Evolutionary conservation across 75 land plant genomes (phyloP).

Genomic region (Selaginella tamariscina): DNA sequence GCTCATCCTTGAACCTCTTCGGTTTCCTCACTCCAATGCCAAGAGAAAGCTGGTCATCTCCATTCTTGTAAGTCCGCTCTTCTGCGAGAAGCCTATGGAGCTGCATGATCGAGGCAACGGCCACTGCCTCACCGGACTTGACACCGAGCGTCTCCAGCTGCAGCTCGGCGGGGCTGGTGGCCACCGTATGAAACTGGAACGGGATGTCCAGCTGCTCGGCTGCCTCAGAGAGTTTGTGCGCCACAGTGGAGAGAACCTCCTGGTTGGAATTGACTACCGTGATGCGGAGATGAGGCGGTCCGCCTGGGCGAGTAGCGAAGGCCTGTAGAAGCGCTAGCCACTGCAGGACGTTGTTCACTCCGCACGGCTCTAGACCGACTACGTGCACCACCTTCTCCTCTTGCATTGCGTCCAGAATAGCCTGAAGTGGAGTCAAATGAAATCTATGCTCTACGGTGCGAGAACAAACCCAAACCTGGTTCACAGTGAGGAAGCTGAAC

Average conservation of each 20-base stretch:
- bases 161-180: slow-evolving; percentile 32
- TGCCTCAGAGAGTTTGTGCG: slow-evolving; percentile 34
- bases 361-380: slow-evolving; percentile 39
- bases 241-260: slow-evolving; percentile 41
- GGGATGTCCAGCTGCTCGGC: slow-evolving; percentile 67
- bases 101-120: slow-evolving; percentile 40
- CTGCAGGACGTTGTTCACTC: slow-evolving; percentile 30
- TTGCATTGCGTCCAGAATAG: slow-evolving; percentile 65
- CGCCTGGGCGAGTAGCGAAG: slow-evolving; percentile 41
- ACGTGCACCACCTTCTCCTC: slow-evolving; percentile 65
- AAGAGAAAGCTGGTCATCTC: background rate
- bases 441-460: no score
- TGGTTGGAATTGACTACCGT: slow-evolving; percentile 45
- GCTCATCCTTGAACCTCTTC: background rate
- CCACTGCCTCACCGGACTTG: slow-evolving; percentile 59
- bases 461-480: no score
- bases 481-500: slow-evolving; percentile 33
- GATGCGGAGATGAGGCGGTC: slow-evolving; percentile 67
- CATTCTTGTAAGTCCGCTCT: slow-evolving; percentile 13
- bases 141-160: slow-evolving; percentile 40
- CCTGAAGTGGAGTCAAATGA: no score
- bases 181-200: slow-evolving; percentile 58
- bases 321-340: slow-evolving; percentile 49
- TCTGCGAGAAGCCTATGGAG: slow-evolving; percentile 39
- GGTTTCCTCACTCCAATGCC: slow-evolving; percentile 6